Percentiles rank a stretch among this genome's conserved stretches.
Conservation (phyloP, 352 stramenopile species). For the Globisporangium paddicum region DNA sequence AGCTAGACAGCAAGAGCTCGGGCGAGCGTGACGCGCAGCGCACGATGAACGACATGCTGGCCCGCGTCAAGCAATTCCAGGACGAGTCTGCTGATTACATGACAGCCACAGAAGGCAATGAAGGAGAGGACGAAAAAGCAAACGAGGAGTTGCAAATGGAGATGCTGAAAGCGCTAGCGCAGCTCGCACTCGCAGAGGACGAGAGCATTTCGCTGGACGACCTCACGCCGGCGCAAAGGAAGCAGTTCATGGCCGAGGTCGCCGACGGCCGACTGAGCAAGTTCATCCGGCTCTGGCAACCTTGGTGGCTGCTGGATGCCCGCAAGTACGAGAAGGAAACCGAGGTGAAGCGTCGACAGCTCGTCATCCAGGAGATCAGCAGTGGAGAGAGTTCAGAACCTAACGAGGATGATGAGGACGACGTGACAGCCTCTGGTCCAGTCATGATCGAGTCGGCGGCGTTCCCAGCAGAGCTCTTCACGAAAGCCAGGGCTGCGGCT, state of each 20-base stretch:
- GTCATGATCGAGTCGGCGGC: slow-evolving; percentile 28
- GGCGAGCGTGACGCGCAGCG: slow-evolving; percentile 24
- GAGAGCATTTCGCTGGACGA: slow-evolving; percentile 50
- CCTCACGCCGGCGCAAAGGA: slow-evolving; percentile 52
- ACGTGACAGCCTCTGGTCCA: slow-evolving; percentile 4
- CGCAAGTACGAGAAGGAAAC: slow-evolving; percentile 54
- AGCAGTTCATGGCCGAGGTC: slow-evolving; percentile 58
- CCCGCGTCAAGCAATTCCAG: slow-evolving; percentile 55
- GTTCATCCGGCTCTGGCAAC: slow-evolving; percentile 59
- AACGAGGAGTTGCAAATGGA: slow-evolving; percentile 20
- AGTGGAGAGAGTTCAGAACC: slow-evolving; percentile 5
- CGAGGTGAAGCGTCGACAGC: slow-evolving; percentile 21
- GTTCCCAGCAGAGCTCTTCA: slow-evolving; percentile 53
- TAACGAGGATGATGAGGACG: slow-evolving; percentile 7
- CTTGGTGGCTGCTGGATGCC: slow-evolving; percentile 59
- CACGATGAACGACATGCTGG: slow-evolving; percentile 38
- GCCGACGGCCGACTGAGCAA: slow-evolving; percentile 58
- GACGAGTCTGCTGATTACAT: slow-evolving; percentile 19
- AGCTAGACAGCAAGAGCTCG: slow-evolving; percentile 21
- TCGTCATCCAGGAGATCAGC: slow-evolving; percentile 50
- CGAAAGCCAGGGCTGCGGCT: slow-evolving; percentile 19
- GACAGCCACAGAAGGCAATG: neutral
- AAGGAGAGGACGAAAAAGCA: slow-evolving; percentile 13
- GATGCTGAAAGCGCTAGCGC: slow-evolving; percentile 34
- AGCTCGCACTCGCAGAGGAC: slow-evolving; percentile 45